Percentiles rank a stretch among this genome's conserved stretches.
Evolutionary conservation across 495 filamentous ascomycete species (phyloP).

Genomic region (Chlorociboria aeruginascens): DNA sequence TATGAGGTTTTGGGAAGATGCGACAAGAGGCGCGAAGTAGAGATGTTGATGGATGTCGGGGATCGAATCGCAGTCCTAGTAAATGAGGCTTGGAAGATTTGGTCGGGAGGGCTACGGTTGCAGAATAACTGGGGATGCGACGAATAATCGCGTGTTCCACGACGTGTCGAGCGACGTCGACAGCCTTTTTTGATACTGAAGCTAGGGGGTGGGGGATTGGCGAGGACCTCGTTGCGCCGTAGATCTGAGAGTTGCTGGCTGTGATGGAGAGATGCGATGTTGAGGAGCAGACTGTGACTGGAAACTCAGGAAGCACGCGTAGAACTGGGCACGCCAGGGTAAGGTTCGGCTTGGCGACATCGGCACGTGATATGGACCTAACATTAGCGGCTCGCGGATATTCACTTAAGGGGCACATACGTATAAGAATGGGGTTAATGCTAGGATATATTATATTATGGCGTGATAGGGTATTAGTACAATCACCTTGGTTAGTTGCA

Average conservation of each 20-base stretch:
- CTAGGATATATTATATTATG: too few species aligned
- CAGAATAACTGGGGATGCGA: slow-evolving; percentile 2
- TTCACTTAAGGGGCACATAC: too few species aligned
- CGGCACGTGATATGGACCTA: too few species aligned
- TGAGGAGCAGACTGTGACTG: too few species aligned
- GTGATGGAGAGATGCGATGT: too few species aligned
- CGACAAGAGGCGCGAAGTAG: slow-evolving; percentile 16
- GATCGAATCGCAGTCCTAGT: slow-evolving; percentile 5
- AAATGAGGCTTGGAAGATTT: slow-evolving; percentile 1
- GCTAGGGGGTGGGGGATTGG: neutral
- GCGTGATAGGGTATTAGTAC: too few species aligned
- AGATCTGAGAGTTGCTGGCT: neutral
- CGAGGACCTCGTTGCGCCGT: neutral
- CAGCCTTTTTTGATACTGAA: neutral
- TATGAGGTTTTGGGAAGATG: slow-evolving; percentile 15
- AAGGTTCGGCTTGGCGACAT: too few species aligned
- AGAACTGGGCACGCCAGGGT: too few species aligned
- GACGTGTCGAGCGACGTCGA: slow-evolving; percentile 15
- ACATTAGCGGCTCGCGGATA: too few species aligned
- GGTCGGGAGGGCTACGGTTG: neutral
- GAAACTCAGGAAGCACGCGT: too few species aligned
- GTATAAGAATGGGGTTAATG: too few species aligned
- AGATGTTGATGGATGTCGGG: slow-evolving; percentile 5
- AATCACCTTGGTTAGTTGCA: too few species aligned
- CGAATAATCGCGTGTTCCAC: slow-evolving; percentile 4